Evolutionary conservation across 352 stramenopile genomes (phyloP).

Genomic region (Thalassiosira gravida): DNA sequence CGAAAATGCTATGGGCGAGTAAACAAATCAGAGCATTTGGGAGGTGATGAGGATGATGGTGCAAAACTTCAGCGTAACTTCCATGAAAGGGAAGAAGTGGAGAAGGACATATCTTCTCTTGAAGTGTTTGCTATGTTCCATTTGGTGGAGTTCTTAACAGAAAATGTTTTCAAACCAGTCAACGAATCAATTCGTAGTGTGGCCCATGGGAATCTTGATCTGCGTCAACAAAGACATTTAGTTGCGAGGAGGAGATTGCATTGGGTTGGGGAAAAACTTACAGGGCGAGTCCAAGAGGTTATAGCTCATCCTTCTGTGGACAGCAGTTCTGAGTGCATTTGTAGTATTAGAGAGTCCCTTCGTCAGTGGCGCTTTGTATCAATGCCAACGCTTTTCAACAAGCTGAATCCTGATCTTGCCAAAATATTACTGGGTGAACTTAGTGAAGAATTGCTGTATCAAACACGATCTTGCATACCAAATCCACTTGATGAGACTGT

Average conservation of each 20-base stretch:
- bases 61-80: conserved; percentile 65
- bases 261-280: conserved; percentile 46
- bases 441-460: conserved; percentile 62
- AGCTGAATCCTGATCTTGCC: neutral
- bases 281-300: conserved; percentile 14
- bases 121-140: conserved; percentile 39
- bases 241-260: conserved; percentile 55
- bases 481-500: conserved; percentile 49
- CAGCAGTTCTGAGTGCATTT: conserved; percentile 20
- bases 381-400: neutral
- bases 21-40: conserved; percentile 46
- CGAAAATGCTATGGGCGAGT: conserved; percentile 75
- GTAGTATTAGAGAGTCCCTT: conserved; percentile 4
- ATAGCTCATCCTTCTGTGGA: conserved; percentile 7
- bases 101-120: conserved; percentile 48
- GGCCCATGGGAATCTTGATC: neutral
- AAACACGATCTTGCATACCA: conserved; percentile 17
- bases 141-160: conserved; percentile 57
- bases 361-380: neutral
- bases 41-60: conserved; percentile 54
- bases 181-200: conserved; percentile 31
- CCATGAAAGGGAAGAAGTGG: conserved; percentile 48
- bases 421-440: conserved; percentile 41
- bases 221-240: conserved; percentile 24
- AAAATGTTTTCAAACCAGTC: conserved; percentile 46